A percentile compares a stretch with the other conserved stretches of the same genome.
Conservation (phyloP, 345 rosid genomes). For the Linum lewisii region DNA sequence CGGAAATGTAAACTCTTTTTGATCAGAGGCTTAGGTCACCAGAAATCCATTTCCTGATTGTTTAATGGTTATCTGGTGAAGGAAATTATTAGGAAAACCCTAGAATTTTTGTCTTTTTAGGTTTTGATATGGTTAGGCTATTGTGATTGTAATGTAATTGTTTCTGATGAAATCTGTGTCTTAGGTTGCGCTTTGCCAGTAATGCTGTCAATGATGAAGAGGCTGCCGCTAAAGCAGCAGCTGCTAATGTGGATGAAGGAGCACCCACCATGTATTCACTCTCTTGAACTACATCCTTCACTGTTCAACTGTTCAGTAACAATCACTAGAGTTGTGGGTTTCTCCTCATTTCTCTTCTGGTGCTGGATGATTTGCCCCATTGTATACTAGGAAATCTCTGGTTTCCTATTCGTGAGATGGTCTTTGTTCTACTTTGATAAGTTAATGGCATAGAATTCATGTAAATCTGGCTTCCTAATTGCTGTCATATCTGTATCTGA, state of each 20-base stretch:
- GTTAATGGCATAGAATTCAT: too few species aligned
- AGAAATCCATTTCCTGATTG: not conserved
- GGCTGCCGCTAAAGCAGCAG: constrained; percentile 66
- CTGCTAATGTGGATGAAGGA: constrained; percentile 46
- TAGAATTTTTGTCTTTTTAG: not conserved
- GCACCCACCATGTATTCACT: constrained; percentile 74
- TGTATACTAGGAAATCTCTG: too few species aligned
- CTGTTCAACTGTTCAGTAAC: not conserved
- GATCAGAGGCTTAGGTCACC: too few species aligned
- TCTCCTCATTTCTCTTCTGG: too few species aligned
- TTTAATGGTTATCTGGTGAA: too few species aligned
- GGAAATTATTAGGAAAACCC: too few species aligned
- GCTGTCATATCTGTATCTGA: not conserved
- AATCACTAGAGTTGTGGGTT: too few species aligned
- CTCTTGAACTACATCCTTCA: constrained; percentile 5
- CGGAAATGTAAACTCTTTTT: too few species aligned
- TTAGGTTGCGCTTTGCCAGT: constrained; percentile 39
- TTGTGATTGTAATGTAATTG: too few species aligned
- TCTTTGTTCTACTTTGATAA: constrained; percentile 5
- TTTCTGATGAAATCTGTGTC: constrained; percentile 1
- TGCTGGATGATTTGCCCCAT: too few species aligned
- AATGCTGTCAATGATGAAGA: constrained; percentile 63
- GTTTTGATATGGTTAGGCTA: not conserved
- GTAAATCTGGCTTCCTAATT: too few species aligned
- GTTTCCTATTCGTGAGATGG: not conserved